A percentile compares a stretch with the other conserved stretches of the same genome.
phyloP scores from a whole-genome alignment of 257 asterid genomes.

The Nicotiana obtusifolia region DNA sequence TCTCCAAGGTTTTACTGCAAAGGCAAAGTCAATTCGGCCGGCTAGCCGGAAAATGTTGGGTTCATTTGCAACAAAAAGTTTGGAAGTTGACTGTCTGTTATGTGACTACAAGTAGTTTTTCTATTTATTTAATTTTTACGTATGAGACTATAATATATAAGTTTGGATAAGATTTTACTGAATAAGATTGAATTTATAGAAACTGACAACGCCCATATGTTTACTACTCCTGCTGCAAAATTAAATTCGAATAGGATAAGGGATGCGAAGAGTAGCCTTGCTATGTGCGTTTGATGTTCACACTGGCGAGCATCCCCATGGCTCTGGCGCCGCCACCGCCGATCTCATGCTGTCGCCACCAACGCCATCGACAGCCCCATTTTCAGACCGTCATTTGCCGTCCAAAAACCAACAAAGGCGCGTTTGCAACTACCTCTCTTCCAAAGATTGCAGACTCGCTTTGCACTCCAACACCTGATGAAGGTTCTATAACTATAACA shows the following conservation, averaged over 20 bases:
- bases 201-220: too few species aligned
- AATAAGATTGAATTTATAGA: too few species aligned
- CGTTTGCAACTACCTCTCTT: background rate
- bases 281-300: background rate
- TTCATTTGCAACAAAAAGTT: background rate
- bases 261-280: background rate
- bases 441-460: conserved; percentile 7
- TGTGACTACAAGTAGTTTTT: too few species aligned
- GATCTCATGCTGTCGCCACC: background rate
- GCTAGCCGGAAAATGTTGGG: background rate
- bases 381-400: background rate
- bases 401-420: background rate
- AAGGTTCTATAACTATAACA: background rate
- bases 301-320: background rate
- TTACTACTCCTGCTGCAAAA: background rate
- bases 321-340: conserved; percentile 10
- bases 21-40: background rate
- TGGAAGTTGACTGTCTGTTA: background rate
- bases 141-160: too few species aligned
- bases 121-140: too few species aligned
- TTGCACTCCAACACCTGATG: background rate
- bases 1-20: background rate
- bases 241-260: background rate
- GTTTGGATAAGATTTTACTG: too few species aligned
- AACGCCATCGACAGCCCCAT: background rate